Evolutionary conservation across 2,329 filamentous ascomycete species (phyloP).

Genomic region (Capronia coronata): DNA sequence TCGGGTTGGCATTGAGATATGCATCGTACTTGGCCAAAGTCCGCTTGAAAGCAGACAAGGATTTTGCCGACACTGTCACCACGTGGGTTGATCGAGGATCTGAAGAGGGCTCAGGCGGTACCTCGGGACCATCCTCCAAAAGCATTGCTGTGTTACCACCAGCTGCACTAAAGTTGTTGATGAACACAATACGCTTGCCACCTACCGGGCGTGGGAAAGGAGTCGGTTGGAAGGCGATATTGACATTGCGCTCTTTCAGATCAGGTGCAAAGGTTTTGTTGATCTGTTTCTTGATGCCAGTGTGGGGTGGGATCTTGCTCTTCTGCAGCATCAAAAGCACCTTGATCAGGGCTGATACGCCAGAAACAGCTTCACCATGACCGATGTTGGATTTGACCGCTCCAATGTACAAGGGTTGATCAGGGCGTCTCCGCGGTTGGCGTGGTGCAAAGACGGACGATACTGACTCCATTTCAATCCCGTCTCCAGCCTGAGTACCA

Average conservation of each 20-base stretch:
- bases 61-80: slow-evolving; percentile 55
- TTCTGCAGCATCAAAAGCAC: slow-evolving; percentile 60
- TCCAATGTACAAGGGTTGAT: slow-evolving; percentile 33
- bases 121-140: slow-evolving; percentile 54
- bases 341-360: slow-evolving; percentile 48
- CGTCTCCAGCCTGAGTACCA: slow-evolving; percentile 39
- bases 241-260: slow-evolving; percentile 32
- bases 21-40: slow-evolving; percentile 52
- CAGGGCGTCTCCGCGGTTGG: slow-evolving; percentile 28
- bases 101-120: slow-evolving; percentile 29
- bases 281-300: slow-evolving; percentile 55
- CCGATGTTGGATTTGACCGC: slow-evolving; percentile 36
- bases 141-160: slow-evolving; percentile 65
- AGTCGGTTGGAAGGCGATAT: slow-evolving; percentile 42
- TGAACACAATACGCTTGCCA: slow-evolving; percentile 36
- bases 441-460: slow-evolving; percentile 33
- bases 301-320: slow-evolving; percentile 57
- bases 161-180: slow-evolving; percentile 66
- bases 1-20: slow-evolving; percentile 51
- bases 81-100: slow-evolving; percentile 54
- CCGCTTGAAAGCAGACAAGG: slow-evolving; percentile 40
- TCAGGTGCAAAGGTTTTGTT: slow-evolving; percentile 35
- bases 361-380: slow-evolving; percentile 43
- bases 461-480: slow-evolving; percentile 36
- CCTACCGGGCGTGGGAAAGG: slow-evolving; percentile 30